A percentile compares a stretch with the other conserved stretches of the same genome.
Conservation (phyloP, 2,329 filamentous ascomycete genomes). For the Cadophora sp. region DNA sequence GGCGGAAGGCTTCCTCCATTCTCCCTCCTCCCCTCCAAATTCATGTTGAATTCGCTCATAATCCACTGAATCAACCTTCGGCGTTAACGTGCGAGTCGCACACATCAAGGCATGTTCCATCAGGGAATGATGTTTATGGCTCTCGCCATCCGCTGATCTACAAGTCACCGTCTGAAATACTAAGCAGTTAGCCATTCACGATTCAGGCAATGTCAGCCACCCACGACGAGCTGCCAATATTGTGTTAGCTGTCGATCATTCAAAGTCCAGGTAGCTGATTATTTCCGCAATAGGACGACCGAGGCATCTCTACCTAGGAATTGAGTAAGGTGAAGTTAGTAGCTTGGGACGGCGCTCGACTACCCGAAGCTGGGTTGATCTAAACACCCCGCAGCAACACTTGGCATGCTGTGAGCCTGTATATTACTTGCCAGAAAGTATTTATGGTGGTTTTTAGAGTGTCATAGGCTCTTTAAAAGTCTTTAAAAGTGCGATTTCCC, state of each 20-base stretch:
- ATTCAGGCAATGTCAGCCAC: constrained; percentile 18
- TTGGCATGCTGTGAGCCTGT: neutral
- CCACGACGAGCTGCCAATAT: neutral
- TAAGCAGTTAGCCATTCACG: constrained; percentile 1
- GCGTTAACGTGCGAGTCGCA: constrained; percentile 2
- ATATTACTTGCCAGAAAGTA: neutral
- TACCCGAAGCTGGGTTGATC: neutral
- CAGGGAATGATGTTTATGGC: neutral
- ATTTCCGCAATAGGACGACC: neutral
- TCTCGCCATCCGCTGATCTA: constrained; percentile 2
- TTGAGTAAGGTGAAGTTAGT: neutral
- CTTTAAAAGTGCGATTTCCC: neutral
- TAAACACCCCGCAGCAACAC: neutral
- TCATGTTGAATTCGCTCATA: neutral
- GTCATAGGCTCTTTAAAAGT: neutral
- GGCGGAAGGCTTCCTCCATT: neutral
- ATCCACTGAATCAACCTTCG: neutral
- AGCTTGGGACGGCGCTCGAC: constrained; percentile 5
- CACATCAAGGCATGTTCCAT: neutral
- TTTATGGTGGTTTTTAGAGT: neutral
- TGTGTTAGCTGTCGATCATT: constrained; percentile 14
- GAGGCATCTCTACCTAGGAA: neutral
- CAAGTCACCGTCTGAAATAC: neutral
- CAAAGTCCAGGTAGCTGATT: neutral
- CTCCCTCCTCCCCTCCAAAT: neutral